Conservation (phyloP, 2,329 filamentous ascomycete genomes). For the Aspergillus cejpii region DNA sequence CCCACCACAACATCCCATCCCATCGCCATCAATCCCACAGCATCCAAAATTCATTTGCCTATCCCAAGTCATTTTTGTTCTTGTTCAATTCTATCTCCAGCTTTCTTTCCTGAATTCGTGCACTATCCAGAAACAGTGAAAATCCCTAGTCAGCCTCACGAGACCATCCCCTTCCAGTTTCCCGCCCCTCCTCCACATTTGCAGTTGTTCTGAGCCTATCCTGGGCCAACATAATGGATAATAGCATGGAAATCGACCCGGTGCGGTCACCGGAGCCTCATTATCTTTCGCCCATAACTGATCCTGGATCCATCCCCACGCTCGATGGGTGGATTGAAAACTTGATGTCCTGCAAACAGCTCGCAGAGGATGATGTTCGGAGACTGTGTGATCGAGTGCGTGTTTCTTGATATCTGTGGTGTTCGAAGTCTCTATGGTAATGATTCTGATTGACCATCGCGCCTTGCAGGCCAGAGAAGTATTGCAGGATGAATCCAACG, state of each 20-base stretch:
- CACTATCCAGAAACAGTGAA: constrained; percentile 3
- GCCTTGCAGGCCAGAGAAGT: constrained; percentile 76
- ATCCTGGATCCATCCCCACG: constrained; percentile 84
- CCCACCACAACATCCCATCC: constrained; percentile 3
- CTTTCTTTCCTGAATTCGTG: constrained; percentile 1
- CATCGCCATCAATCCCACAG: neutral
- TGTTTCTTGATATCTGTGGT: constrained; percentile 14
- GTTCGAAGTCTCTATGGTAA: neutral
- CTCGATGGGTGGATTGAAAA: constrained; percentile 98
- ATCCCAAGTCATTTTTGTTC: neutral
- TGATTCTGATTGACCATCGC: constrained; percentile 15
- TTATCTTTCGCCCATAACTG: constrained; percentile 66
- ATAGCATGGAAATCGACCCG: constrained; percentile 94
- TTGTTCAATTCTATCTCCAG: neutral
- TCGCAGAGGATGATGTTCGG: constrained; percentile 89
- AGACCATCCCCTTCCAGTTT: constrained; percentile 27
- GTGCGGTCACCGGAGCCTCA: constrained; percentile 73
- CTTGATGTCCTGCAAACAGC: constrained; percentile 97
- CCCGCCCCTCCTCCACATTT: constrained; percentile 22
- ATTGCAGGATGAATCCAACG: constrained; percentile 94
- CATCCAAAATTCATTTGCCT: neutral
- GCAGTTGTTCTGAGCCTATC: constrained; percentile 11
- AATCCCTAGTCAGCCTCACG: constrained; percentile 26
- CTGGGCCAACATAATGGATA: constrained; percentile 62
- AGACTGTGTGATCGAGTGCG: constrained; percentile 94